These are phyloP conservation scores for Aspergillus quadricinctus DNA, from an alignment of 2,329 filamentous ascomycete genomes.

Conservation along the genomic window DNA sequence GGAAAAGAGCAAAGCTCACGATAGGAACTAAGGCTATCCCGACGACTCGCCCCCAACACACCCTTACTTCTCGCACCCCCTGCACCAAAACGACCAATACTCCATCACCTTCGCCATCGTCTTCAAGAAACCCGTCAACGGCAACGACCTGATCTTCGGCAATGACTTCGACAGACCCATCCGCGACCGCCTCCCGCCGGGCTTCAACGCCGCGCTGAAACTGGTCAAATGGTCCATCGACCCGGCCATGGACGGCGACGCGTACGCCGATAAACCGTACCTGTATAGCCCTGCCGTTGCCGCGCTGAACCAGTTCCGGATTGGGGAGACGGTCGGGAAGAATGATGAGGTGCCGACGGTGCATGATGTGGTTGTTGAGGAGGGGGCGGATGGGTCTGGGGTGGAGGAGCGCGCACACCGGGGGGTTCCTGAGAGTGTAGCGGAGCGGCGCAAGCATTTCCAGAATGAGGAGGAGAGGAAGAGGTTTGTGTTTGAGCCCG, in stretches of 20 bases:
- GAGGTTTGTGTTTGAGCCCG: slow-evolving; percentile 58
- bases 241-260: slow-evolving; percentile 83
- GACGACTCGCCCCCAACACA: slow-evolving; percentile 63
- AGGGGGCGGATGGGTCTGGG: slow-evolving; percentile 58
- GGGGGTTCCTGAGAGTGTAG: slow-evolving; percentile 51
- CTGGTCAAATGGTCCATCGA: slow-evolving; percentile 90
- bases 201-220: slow-evolving; percentile 77
- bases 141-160: slow-evolving; percentile 76
- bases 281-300: slow-evolving; percentile 78
- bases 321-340: slow-evolving; percentile 49
- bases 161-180: slow-evolving; percentile 95
- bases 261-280: slow-evolving; percentile 79
- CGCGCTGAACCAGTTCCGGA: slow-evolving; percentile 71
- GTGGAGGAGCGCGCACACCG: slow-evolving; percentile 44
- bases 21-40: slow-evolving; percentile 59
- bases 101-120: slow-evolving; percentile 75
- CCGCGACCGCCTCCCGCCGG: slow-evolving; percentile 76
- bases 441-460: slow-evolving; percentile 58
- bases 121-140: slow-evolving; percentile 64
- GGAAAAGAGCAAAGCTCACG: not conserved
- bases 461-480: slow-evolving; percentile 52
- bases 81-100: slow-evolving; percentile 75
- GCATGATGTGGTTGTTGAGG: slow-evolving; percentile 56
- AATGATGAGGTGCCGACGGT: slow-evolving; percentile 29
- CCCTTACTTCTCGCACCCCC: slow-evolving; percentile 69